Conservation (phyloP, 169 alveolate species). For the Plasmodium fragile region DNA sequence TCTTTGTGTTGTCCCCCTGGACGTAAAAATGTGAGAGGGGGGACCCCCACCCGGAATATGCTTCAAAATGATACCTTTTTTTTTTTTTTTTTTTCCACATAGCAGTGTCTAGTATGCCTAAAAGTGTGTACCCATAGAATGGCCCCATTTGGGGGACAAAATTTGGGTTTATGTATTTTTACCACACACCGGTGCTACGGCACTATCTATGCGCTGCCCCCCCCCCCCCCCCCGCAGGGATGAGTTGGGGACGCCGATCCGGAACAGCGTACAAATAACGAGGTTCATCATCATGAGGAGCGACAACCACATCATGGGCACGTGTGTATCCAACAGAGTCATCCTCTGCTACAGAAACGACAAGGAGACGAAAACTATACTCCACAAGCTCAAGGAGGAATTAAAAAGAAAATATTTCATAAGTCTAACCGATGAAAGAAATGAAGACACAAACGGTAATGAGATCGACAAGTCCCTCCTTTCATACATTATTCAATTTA, state of each 20-base stretch:
- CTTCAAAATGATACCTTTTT: not conserved
- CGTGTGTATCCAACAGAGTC: slow-evolving; percentile 39
- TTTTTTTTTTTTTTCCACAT: not conserved
- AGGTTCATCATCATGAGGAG: slow-evolving; percentile 59
- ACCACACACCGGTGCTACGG: not conserved
- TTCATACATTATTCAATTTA: slow-evolving; percentile 58
- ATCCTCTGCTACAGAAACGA: slow-evolving; percentile 52
- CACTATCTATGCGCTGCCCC: not conserved
- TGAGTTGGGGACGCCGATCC: slow-evolving; percentile 25
- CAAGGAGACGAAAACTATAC: slow-evolving; percentile 16
- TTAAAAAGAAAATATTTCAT: slow-evolving; percentile 18
- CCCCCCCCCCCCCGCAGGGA: not conserved
- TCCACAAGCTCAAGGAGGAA: slow-evolving; percentile 5
- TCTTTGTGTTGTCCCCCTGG: not conserved
- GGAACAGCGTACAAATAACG: slow-evolving; percentile 61
- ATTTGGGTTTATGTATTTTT: not conserved
- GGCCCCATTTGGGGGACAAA: not conserved
- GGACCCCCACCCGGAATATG: not conserved
- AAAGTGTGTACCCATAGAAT: not conserved
- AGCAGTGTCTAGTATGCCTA: not conserved
- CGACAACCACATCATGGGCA: slow-evolving; percentile 59
- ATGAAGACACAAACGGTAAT: not conserved
- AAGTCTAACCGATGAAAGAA: slow-evolving; percentile 7
- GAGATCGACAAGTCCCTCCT: slow-evolving; percentile 38
- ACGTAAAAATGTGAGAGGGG: not conserved